Evolutionary conservation across 2,329 filamentous ascomycete species (phyloP).

Genomic region (Curvularia hawaiiensis): DNA sequence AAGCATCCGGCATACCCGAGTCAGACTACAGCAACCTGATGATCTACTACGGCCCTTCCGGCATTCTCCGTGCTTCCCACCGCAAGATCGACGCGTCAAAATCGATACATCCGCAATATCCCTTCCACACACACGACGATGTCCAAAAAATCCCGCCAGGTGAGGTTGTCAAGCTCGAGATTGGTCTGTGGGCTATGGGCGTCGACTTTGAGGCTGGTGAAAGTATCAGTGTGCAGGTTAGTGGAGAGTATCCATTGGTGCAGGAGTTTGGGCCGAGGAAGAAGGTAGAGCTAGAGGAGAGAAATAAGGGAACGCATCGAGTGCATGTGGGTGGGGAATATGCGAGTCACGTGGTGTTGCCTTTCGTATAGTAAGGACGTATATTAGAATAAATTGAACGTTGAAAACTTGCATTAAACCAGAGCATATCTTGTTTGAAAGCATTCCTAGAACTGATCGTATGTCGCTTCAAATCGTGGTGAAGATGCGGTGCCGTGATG

Average conservation of each 20-base stretch:
- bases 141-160: constrained; percentile 49
- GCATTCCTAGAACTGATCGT: neutral
- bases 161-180: constrained; percentile 30
- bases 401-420: neutral
- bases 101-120: constrained; percentile 26
- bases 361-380: constrained; percentile 1
- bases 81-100: constrained; percentile 12
- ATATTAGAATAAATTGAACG: neutral
- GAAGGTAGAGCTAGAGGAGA: constrained; percentile 9
- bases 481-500: neutral
- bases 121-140: constrained; percentile 48
- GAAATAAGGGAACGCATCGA: constrained; percentile 17
- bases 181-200: constrained; percentile 39
- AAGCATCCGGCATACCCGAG: constrained; percentile 15
- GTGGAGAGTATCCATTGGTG: constrained; percentile 14
- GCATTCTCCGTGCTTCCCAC: constrained; percentile 23
- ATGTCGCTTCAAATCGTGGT: neutral
- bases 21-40: constrained; percentile 15
- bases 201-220: constrained; percentile 50
- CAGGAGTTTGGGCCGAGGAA: constrained; percentile 13
- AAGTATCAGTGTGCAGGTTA: constrained; percentile 9
- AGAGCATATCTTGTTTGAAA: no score
- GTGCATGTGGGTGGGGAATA: constrained; percentile 17
- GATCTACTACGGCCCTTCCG: constrained; percentile 14
- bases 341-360: constrained; percentile 10